phyloP scores from a whole-genome alignment of 2,329 filamentous ascomycete species.

The Fusarium multiceps region DNA sequence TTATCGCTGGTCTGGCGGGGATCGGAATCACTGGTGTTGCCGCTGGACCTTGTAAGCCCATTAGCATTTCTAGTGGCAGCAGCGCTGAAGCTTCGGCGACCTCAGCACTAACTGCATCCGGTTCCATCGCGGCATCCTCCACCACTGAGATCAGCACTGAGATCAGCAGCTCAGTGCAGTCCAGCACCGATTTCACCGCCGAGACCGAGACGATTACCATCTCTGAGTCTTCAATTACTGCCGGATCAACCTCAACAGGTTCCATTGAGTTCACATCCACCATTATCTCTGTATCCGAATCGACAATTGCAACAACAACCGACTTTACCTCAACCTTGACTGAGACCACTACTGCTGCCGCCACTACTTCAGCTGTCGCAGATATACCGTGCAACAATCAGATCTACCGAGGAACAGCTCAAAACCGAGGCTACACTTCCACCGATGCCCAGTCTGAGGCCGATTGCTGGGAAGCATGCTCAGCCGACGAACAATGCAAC shows the following conservation, averaged over 20 bases:
- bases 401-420: neutral
- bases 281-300: neutral
- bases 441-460: neutral
- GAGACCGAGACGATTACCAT: neutral
- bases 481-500: neutral
- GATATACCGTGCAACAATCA: neutral
- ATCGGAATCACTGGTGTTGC: neutral
- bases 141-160: neutral
- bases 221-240: neutral
- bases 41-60: conserved; percentile 1
- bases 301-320: neutral
- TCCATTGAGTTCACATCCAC: neutral
- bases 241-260: neutral
- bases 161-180: neutral
- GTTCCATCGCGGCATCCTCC: neutral
- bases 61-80: neutral
- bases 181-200: neutral
- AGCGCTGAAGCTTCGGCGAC: neutral
- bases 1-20: neutral
- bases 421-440: neutral
- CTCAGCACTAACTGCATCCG: neutral
- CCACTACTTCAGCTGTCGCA: neutral
- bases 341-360: neutral
- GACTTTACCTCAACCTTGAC: neutral
- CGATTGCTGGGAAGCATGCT: neutral